Conservation (phyloP, 1,139 yeast genomes). For the Candida neerlandica region DNA sequence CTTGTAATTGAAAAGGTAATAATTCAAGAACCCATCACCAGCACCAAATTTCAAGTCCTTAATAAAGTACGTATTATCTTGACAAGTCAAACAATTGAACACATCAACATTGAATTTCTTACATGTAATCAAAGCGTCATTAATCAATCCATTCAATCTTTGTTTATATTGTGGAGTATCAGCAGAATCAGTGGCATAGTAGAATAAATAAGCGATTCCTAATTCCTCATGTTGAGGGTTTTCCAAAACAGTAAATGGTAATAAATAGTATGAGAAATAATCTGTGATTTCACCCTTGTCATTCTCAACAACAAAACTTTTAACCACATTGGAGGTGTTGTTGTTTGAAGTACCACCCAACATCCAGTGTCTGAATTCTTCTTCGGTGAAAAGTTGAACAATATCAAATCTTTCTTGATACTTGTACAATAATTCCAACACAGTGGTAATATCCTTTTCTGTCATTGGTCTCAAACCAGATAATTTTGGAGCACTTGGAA, state of each 20-base stretch:
- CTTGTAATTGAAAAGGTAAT: slow-evolving; percentile 86
- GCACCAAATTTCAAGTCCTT: slow-evolving; percentile 85
- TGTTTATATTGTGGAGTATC: slow-evolving; percentile 43
- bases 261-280: slow-evolving; percentile 82
- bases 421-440: slow-evolving; percentile 55
- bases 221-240: slow-evolving; percentile 66
- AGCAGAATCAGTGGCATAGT: slow-evolving; percentile 75
- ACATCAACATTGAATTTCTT: slow-evolving; percentile 76
- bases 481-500: slow-evolving; percentile 62
- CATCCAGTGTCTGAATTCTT: slow-evolving; percentile 84
- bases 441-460: slow-evolving; percentile 63
- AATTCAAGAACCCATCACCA: slow-evolving; percentile 92
- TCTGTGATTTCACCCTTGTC: slow-evolving; percentile 75
- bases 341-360: slow-evolving; percentile 40
- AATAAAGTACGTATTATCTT: slow-evolving; percentile 83
- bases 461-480: slow-evolving; percentile 69
- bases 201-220: slow-evolving; percentile 86
- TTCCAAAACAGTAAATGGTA: slow-evolving; percentile 84
- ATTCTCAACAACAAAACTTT: slow-evolving; percentile 77
- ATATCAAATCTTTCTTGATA: slow-evolving; percentile 75
- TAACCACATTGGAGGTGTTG: slow-evolving; percentile 53
- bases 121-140: slow-evolving; percentile 78
- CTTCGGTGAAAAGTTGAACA: slow-evolving; percentile 65
- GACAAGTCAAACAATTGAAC: slow-evolving; percentile 87
- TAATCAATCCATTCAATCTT: slow-evolving; percentile 63